phyloP scores from a whole-genome alignment of 768 basidiomycete species.

The Lactarius sanguifluus region DNA sequence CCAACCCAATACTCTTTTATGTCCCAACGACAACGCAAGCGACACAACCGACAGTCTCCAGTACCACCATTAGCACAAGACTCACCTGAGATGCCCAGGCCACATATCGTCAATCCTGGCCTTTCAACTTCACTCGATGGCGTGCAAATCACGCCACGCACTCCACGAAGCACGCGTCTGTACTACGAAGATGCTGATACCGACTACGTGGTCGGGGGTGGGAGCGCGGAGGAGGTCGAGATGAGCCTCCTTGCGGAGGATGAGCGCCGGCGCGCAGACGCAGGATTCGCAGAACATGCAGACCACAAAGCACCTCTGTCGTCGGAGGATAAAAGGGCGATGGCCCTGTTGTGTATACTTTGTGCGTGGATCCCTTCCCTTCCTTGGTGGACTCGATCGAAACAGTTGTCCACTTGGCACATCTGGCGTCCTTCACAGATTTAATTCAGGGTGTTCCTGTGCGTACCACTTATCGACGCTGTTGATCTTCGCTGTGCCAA shows the following conservation, averaged over 20 bases:
- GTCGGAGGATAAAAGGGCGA: conserved; percentile 44
- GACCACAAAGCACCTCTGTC: conserved; percentile 18
- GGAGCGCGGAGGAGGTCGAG: conserved; percentile 30
- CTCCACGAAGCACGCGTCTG: conserved; percentile 9
- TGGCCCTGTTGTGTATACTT: conserved; percentile 46
- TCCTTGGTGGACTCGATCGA: neutral
- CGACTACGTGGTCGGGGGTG: neutral
- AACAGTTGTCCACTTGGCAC: neutral
- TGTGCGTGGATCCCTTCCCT: conserved; percentile 39
- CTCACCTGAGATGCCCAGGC: neutral
- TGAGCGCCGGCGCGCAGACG: conserved; percentile 18
- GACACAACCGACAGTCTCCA: conserved; percentile 7
- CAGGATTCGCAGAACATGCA: conserved; percentile 27
- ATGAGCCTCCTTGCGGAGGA: conserved; percentile 28
- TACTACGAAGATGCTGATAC: neutral
- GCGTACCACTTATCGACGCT: conserved; percentile 35
- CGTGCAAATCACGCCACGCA: conserved; percentile 26
- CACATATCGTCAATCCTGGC: neutral
- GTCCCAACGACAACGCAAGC: conserved; percentile 12
- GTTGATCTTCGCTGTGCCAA: conserved; percentile 27
- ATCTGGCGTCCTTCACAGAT: conserved; percentile 34
- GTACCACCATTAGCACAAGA: neutral
- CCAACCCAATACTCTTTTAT: neutral
- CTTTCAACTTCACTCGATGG: conserved; percentile 16
- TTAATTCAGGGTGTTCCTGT: conserved; percentile 85